phyloP scores from a whole-genome alignment of 106 monocot genomes.

The Posidonia australis region DNA sequence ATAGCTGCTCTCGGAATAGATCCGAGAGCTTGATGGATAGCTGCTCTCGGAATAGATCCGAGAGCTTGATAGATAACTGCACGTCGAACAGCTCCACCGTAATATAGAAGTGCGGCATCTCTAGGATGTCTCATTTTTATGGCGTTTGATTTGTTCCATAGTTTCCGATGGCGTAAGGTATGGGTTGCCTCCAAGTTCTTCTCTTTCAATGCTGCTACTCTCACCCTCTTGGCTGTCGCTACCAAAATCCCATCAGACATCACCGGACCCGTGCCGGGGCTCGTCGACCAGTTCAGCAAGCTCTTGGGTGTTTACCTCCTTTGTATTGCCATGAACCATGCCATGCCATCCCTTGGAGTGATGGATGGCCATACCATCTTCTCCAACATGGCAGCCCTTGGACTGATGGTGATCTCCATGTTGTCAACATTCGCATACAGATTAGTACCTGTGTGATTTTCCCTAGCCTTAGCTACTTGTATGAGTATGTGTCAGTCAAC shows the following conservation, averaged over 20 bases:
- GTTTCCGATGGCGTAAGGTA: background rate
- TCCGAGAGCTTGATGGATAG: no score
- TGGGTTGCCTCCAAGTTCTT: constrained; percentile 7
- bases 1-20: no score
- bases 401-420: constrained; percentile 9
- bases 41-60: no score
- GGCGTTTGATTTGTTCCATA: background rate
- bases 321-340: constrained; percentile 1
- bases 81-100: no score
- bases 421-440: constrained; percentile 8
- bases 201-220: constrained; percentile 10
- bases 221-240: constrained; percentile 5
- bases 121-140: constrained; percentile 1
- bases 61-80: no score
- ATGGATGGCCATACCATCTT: background rate
- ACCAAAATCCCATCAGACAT: constrained; percentile 4
- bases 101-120: background rate
- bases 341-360: constrained; percentile 8
- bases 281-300: background rate
- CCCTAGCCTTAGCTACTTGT: background rate
- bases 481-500: background rate
- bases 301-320: constrained; percentile 7
- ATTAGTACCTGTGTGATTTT: background rate
- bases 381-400: constrained; percentile 8
- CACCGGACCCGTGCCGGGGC: background rate